Conservation (phyloP, 164 flowering plant genomes). For the Platanus orientalis region DNA sequence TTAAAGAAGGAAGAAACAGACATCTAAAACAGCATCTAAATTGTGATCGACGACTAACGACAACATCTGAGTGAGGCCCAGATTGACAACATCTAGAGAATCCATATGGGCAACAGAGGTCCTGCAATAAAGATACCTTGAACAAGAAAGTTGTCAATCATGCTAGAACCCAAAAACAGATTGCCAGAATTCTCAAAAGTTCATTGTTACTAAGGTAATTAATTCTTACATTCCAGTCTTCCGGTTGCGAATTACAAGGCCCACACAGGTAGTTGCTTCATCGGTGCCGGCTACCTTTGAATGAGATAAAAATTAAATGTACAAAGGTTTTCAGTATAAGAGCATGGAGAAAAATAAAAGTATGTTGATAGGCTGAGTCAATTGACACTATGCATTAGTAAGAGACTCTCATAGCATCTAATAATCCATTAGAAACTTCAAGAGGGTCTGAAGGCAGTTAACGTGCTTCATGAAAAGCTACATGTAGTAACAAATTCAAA, state of each 20-base stretch:
- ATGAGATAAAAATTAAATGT: slow-evolving; percentile 1
- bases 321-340: slow-evolving; percentile 5
- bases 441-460: neutral
- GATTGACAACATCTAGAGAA: slow-evolving; percentile 55
- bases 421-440: neutral
- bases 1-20: slow-evolving; percentile 20
- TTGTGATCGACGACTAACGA: slow-evolving; percentile 37
- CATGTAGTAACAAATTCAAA: neutral
- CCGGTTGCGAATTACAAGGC: slow-evolving; percentile 68
- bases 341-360: slow-evolving; percentile 2
- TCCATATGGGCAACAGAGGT: slow-evolving; percentile 90
- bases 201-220: neutral
- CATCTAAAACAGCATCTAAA: slow-evolving; percentile 56
- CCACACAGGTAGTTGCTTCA: slow-evolving; percentile 97
- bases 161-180: neutral
- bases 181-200: neutral
- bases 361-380: neutral
- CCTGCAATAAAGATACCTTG: slow-evolving; percentile 37
- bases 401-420: neutral
- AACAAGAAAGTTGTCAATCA: slow-evolving; percentile 3
- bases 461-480: neutral
- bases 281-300: slow-evolving; percentile 82
- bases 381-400: neutral
- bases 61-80: slow-evolving; percentile 74
- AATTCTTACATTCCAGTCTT: slow-evolving; percentile 68